Evolutionary conservation across 2,329 filamentous ascomycete species (phyloP), one percentile per base, ranked within the genome.

Genomic region (Scytalidium lignicola): DNA sequence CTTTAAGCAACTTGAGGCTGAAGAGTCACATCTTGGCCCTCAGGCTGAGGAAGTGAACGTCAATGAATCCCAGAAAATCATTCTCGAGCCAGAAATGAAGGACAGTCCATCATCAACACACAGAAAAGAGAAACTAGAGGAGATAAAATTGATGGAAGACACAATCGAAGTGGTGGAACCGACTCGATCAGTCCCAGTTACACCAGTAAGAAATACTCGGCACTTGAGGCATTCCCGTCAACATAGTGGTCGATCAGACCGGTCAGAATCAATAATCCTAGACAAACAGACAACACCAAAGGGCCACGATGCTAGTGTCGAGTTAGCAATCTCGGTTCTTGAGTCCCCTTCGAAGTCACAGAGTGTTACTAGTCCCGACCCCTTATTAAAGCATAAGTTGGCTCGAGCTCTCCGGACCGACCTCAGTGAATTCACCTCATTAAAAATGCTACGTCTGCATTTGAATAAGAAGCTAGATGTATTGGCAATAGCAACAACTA

Each of bases 401-500:
- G 52, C 51, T 5, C 55, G 57, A 52, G 49, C 56, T 40, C 47
- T 66, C 23, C 54, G 63, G 6, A 65, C 60, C 12, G 70, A 71
- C 12, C 65, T 83, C 39, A 72, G 74, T 2, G 78, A 82, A 50
- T 80, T 71, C 55, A 67, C 76, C 39, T 57, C 74, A 1, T 71
- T 85, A 15, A 76, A 76, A 55, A 64, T 67, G 5, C 65, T 85
- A 26, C 74, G 75, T n/a, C 68, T 67, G 39, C 70, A 74, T 48
- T 65, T 78, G 41, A 69, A 70, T 45, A 72, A 74, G 55, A 72
- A 68, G 20, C 61, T 78, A 2, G 78, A 83, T 59, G 66, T 82
- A 5, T 63, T 83, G 8, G 81, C 72, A 15, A 68, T 85, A 6
- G 79, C 71, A 3, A 76, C 77, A 13, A 70, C 71, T 42, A 68